These are phyloP conservation scores for Rhizophagus sp. DNA, from an alignment of 192 early-diverging fungal species.

Conservation along the genomic window DNA sequence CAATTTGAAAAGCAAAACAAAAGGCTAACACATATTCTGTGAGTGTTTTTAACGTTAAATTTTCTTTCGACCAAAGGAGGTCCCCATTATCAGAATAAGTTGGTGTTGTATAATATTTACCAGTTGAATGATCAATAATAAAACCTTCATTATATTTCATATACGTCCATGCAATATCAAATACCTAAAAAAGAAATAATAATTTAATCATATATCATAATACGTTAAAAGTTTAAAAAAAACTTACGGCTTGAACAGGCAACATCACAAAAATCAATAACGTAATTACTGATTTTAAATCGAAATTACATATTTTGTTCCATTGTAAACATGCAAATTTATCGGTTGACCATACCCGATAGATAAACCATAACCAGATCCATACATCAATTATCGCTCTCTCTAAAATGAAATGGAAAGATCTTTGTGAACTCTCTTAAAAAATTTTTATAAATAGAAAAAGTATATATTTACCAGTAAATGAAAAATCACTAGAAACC, in stretches of 20 bases:
- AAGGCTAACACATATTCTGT: neutral
- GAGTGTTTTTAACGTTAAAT: neutral
- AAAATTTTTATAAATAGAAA: no score
- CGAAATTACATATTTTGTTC: neutral
- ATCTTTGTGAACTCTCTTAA: no score
- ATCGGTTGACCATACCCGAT: slow-evolving; percentile 11
- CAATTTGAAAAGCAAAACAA: neutral
- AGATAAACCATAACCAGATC: slow-evolving; percentile 18
- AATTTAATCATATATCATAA: neutral
- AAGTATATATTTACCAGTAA: neutral
- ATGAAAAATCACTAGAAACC: neutral
- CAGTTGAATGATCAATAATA: neutral
- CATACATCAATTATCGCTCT: neutral
- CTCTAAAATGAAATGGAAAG: neutral
- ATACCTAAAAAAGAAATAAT: neutral
- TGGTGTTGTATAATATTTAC: neutral
- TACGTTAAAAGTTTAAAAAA: neutral
- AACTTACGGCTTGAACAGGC: slow-evolving; percentile 3
- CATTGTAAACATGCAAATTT: neutral
- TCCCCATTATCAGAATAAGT: neutral
- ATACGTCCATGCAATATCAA: neutral
- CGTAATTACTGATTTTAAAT: slow-evolving; percentile 21
- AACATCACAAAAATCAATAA: neutral
- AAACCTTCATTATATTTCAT: slow-evolving; percentile 7
- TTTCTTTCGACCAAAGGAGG: neutral